phyloP scores from a whole-genome alignment of 768 basidiomycete species.

The Mrakia frigida region DNA sequence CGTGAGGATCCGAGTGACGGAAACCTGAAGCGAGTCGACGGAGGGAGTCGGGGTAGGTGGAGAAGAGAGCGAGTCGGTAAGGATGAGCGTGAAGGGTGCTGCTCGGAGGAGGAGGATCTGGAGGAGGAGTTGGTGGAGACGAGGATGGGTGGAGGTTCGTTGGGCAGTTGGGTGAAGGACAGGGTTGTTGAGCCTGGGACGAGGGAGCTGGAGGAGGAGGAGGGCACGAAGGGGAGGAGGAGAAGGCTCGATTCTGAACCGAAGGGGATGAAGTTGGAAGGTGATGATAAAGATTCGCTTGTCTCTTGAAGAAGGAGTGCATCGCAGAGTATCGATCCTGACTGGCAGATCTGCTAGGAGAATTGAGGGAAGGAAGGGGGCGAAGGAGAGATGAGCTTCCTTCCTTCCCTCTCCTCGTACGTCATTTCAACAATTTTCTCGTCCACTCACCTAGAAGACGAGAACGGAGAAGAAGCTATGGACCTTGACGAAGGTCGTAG shows the following conservation, averaged over 20 bases:
- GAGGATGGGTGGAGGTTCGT: neutral
- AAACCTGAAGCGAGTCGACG: conserved; percentile 59
- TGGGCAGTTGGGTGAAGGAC: neutral
- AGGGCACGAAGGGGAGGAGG: neutral
- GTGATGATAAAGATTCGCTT: neutral
- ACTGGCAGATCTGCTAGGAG: neutral
- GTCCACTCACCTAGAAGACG: neutral
- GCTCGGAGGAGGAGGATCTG: neutral
- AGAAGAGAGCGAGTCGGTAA: conserved; percentile 33
- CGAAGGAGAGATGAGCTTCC: neutral
- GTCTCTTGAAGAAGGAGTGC: conserved; percentile 4
- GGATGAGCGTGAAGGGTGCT: neutral
- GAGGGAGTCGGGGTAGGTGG: conserved; percentile 67
- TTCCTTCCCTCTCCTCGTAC: neutral
- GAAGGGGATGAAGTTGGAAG: neutral
- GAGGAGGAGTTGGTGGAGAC: neutral
- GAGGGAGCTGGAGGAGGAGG: too few relatives aligned
- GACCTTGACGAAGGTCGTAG: neutral
- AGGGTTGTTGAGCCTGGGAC: too few relatives aligned
- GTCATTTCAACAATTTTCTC: neutral
- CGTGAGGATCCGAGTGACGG: conserved; percentile 48
- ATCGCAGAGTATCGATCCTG: conserved; percentile 10
- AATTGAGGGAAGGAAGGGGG: neutral
- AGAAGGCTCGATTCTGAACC: neutral
- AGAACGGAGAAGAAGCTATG: neutral